Percentiles rank a stretch among this genome's conserved stretches.
These are phyloP conservation scores for Henningerozyma blattae DNA, from an alignment of 805 yeast genomes.

Conservation along the genomic window DNA sequence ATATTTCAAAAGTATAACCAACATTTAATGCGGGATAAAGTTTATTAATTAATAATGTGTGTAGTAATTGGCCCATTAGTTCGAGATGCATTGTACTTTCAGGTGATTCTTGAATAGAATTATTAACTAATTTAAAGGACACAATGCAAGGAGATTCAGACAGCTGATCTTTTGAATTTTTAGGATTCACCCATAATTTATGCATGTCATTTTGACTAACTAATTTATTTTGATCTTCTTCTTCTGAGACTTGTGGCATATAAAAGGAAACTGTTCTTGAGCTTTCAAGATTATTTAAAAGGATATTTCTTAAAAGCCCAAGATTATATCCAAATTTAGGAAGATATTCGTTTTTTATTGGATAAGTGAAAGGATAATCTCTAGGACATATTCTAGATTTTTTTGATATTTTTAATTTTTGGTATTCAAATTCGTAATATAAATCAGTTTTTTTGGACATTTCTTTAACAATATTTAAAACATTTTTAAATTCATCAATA, in stretches of 20 bases:
- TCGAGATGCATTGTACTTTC: slow-evolving; percentile 38
- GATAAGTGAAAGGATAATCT: slow-evolving; percentile 4
- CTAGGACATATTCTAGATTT: too few species aligned
- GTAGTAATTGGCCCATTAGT: slow-evolving; percentile 37
- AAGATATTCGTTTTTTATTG: slow-evolving; percentile 7
- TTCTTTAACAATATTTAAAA: background rate
- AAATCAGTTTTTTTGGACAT: slow-evolving; percentile 21
- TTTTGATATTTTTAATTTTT: background rate
- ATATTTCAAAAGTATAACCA: slow-evolving; percentile 45
- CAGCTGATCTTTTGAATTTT: slow-evolving; percentile 6
- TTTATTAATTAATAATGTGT: slow-evolving; percentile 25
- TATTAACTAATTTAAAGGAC: slow-evolving; percentile 34
- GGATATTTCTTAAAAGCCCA: background rate
- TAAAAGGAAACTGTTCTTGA: background rate
- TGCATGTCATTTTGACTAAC: slow-evolving; percentile 23
- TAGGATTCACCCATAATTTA: slow-evolving; percentile 44
- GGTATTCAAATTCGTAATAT: slow-evolving; percentile 35
- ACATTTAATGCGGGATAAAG: slow-evolving; percentile 45
- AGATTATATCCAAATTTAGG: slow-evolving; percentile 6
- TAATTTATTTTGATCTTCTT: slow-evolving; percentile 25
- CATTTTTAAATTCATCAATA: slow-evolving; percentile 1
- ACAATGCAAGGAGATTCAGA: slow-evolving; percentile 15
- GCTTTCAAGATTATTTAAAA: background rate
- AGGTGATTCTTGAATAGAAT: slow-evolving; percentile 24
- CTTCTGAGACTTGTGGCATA: background rate